These are phyloP conservation scores for Byssoonygena ceratinophila DNA, from an alignment of 2,329 filamentous ascomycete species.

Conservation along the genomic window DNA sequence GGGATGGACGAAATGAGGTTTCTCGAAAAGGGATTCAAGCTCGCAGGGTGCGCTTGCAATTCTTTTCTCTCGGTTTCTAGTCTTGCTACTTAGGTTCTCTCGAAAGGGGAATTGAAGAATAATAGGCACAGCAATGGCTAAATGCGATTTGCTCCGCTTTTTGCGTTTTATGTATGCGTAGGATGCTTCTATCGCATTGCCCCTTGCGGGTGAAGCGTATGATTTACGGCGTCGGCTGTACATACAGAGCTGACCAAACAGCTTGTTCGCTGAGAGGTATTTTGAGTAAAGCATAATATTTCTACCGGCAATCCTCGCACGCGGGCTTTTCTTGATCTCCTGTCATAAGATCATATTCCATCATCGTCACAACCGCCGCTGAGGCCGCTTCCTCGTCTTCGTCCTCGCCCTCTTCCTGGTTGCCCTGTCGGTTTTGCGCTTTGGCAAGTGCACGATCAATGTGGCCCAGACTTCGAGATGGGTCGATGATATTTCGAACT, in stretches of 20 bases:
- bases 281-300: no score
- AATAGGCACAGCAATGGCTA: background rate
- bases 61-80: background rate
- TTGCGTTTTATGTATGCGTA: no score
- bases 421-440: background rate
- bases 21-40: background rate
- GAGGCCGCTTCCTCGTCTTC: background rate
- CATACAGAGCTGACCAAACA: no score
- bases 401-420: background rate
- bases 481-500: constrained; percentile 73
- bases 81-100: background rate
- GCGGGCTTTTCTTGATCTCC: background rate
- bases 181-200: no score
- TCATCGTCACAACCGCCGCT: background rate
- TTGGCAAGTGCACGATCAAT: constrained; percentile 49
- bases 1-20: background rate
- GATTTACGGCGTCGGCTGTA: no score
- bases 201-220: no score
- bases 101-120: background rate
- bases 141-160: background rate
- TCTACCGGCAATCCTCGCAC: constrained; percentile 1
- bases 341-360: background rate
- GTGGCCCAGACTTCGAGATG: constrained; percentile 67
- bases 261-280: no score
- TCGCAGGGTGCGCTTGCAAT: background rate